phyloP scores from a whole-genome alignment of 2,329 filamentous ascomycete genomes.

The Colletotrichum echinochloae region DNA sequence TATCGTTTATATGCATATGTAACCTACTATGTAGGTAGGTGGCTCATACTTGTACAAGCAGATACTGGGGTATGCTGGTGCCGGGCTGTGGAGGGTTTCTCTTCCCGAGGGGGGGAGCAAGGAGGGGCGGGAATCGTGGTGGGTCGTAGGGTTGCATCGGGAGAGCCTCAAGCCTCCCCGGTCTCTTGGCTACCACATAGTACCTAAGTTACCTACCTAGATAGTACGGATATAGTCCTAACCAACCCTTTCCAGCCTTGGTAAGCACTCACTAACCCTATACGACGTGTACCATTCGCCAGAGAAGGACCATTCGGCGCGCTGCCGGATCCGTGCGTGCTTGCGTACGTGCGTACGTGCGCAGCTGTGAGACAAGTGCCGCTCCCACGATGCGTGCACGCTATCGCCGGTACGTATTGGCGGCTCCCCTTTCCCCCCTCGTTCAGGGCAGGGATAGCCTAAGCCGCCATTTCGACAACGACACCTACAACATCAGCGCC shows the following conservation, averaged over 20 bases:
- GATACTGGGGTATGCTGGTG: not conserved
- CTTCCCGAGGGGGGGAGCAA: not conserved
- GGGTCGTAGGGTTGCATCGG: not conserved
- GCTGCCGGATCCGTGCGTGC: not conserved
- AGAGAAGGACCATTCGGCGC: too few species aligned
- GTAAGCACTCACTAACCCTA: not conserved
- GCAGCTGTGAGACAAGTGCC: too few species aligned
- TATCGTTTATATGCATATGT: not conserved
- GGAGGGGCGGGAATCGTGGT: not conserved
- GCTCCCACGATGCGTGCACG: slow-evolving; percentile 17
- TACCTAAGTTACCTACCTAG: not conserved
- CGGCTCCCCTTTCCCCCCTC: not conserved
- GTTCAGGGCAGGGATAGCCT: slow-evolving; percentile 2
- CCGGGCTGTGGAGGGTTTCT: not conserved
- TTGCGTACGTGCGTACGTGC: too few species aligned
- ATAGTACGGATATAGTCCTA: too few species aligned
- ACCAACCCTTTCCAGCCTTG: too few species aligned
- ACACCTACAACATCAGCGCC: too few species aligned
- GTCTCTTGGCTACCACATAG: too few species aligned
- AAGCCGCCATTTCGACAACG: slow-evolving; percentile 31
- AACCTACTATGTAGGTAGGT: not conserved
- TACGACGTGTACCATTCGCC: too few species aligned
- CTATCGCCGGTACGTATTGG: slow-evolving; percentile 9
- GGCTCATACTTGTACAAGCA: too few species aligned
- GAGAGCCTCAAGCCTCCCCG: not conserved